Conservation (phyloP, 179 eudicot species). For the Nepenthes alata region DNA sequence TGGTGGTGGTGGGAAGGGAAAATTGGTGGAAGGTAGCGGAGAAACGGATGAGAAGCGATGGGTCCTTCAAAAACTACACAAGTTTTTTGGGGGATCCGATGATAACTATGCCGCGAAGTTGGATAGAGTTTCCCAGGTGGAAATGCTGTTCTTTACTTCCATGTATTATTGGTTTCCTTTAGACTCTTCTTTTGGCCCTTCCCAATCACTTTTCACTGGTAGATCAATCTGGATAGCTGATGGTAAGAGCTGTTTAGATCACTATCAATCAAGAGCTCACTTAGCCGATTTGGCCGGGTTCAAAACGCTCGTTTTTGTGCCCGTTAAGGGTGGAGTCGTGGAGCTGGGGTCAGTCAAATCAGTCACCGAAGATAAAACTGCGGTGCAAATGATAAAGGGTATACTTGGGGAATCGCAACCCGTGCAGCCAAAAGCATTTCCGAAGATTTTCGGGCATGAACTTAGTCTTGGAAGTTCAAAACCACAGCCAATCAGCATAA, state of each 20-base stretch:
- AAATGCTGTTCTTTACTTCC: slow-evolving; percentile 66
- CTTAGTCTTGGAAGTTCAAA: slow-evolving; percentile 53
- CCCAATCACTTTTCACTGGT: slow-evolving; percentile 60
- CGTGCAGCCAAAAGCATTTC: slow-evolving; percentile 34
- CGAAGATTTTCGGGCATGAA: slow-evolving; percentile 67
- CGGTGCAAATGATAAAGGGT: slow-evolving; percentile 39
- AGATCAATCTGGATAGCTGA: slow-evolving; percentile 66
- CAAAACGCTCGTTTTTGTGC: slow-evolving; percentile 59
- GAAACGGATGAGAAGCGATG: slow-evolving; percentile 30
- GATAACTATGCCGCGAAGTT: slow-evolving; percentile 34
- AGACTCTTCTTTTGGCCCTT: slow-evolving; percentile 63
- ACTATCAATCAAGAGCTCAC: slow-evolving; percentile 55
- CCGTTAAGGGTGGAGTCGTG: slow-evolving; percentile 60
- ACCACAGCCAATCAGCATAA: slow-evolving; percentile 49
- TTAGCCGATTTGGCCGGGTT: slow-evolving; percentile 43
- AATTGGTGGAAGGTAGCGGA: slow-evolving; percentile 14
- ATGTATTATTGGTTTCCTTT: slow-evolving; percentile 67
- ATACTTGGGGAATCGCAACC: slow-evolving; percentile 33
- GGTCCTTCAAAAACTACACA: slow-evolving; percentile 58
- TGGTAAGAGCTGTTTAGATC: slow-evolving; percentile 40
- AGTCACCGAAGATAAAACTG: slow-evolving; percentile 43
- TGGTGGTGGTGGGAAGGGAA: slow-evolving; percentile 16
- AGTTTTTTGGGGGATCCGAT: slow-evolving; percentile 52
- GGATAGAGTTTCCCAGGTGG: slow-evolving; percentile 60
- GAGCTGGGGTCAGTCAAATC: slow-evolving; percentile 64